A percentile compares a stretch with the other conserved stretches of the same genome.
Evolutionary conservation across 306 rosid genomes (phyloP).

Genomic region (Amphicarpaea edgeworthii): DNA sequence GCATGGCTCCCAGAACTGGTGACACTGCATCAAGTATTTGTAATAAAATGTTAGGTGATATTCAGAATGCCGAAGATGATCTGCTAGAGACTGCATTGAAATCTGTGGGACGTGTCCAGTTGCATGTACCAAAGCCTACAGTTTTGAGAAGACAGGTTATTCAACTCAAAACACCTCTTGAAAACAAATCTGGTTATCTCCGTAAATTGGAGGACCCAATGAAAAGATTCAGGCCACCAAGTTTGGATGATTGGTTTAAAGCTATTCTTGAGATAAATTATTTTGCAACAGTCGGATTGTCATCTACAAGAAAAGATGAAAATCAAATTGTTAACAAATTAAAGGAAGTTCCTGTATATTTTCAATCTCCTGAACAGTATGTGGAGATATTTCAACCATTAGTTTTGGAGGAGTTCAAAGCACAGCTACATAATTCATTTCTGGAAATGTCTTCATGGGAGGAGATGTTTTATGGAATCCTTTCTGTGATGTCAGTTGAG

Average conservation of each 20-base stretch:
- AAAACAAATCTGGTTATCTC: conserved; percentile 53
- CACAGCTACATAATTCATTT: conserved; percentile 83
- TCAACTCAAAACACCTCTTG: conserved; percentile 76
- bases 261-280: conserved; percentile 88
- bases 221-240: conserved; percentile 87
- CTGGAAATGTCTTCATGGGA: conserved; percentile 85
- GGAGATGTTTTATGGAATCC: conserved; percentile 74
- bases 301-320: conserved; percentile 70
- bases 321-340: conserved; percentile 57
- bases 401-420: conserved; percentile 96
- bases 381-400: conserved; percentile 80
- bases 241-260: conserved; percentile 89
- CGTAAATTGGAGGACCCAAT: conserved; percentile 62
- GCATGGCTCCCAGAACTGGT: conserved; percentile 43
- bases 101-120: conserved; percentile 58
- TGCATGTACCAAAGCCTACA: conserved; percentile 64
- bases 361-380: conserved; percentile 89
- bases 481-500: conserved; percentile 90
- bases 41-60: conserved; percentile 49
- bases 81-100: conserved; percentile 69
- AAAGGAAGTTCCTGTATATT: conserved; percentile 85
- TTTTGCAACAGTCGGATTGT: conserved; percentile 71
- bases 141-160: conserved; percentile 81
- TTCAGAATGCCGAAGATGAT: conserved; percentile 58
- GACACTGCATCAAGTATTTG: conserved; percentile 41